Base-by-base conservation (phyloP, 2,329 filamentous ascomycete genomes). In the Epichloe sibirici region DNA sequence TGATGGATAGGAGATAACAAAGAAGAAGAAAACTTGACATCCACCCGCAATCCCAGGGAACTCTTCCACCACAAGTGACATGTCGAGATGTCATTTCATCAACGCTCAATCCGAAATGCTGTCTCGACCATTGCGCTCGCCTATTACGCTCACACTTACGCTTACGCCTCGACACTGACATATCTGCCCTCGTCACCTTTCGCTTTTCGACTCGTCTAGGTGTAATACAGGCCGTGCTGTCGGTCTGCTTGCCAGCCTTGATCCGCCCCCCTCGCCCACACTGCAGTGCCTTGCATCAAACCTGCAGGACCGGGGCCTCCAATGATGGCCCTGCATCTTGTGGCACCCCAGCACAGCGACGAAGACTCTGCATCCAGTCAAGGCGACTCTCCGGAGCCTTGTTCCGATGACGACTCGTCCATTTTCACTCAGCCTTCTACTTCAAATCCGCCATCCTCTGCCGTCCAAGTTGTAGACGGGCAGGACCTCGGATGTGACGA, bases 251-350 rank as follows among this genome's bases (percentile, higher is more conserved):
- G 47, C 37, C 50, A 44, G 42, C 28, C 46, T 21, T 39, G 39
- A 39, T 39, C n/a, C 40, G 28, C 31, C 43, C 37, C 37, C 37
- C 17, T 51, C 47, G 46, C 53, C 31, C 40, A 45, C 43, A 37
- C 39, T 45, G 53, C 46, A 55, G 53, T 55, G 53, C 57, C 56
- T 58, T 59, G 55, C 59, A 59, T 54, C 53, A 44, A 44, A 48
- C 57, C 57, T 61, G 60, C 59, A 60, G 58, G 56, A 53, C 53
- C 28, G 49, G 46, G 40, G 53, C 48, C 53, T 57, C 61, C 61
- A 62, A 61, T 62, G 55, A 63, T 62, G 60, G 56, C 56, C 52
- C 53, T 56, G 56, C 58, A 56, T 53, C 47, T 54, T 55, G 56
- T 59, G 51, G 51, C 55, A 59, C 59, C 57, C 59, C 57, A 57